A percentile compares a stretch with the other conserved stretches of the same genome.
phyloP scores from a whole-genome alignment of 2,329 filamentous ascomycete species.

The Metarhizium humberi region DNA sequence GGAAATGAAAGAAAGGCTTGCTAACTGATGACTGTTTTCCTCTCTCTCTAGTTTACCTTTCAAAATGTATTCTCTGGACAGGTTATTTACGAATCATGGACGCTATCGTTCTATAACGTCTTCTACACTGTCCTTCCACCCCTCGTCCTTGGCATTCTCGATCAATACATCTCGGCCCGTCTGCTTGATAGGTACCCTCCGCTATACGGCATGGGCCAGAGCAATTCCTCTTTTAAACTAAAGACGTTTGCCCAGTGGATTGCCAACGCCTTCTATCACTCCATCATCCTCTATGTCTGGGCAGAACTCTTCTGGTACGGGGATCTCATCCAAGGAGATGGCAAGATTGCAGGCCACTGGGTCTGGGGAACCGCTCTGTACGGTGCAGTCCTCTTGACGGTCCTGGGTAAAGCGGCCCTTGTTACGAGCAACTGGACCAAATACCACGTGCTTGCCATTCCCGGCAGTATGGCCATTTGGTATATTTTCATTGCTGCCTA shows the following conservation, averaged over 20 bases:
- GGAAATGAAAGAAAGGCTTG: not conserved
- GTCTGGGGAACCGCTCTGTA: slow-evolving; percentile 96
- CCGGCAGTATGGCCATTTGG: slow-evolving; percentile 88
- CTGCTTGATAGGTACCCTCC: slow-evolving; percentile 93
- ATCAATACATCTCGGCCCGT: slow-evolving; percentile 93
- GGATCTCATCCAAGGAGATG: slow-evolving; percentile 71
- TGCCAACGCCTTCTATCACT: slow-evolving; percentile 90
- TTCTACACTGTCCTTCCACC: slow-evolving; percentile 93
- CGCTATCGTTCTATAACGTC: slow-evolving; percentile 98
- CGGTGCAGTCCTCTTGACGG: slow-evolving; percentile 84
- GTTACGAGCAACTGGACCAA: slow-evolving; percentile 99
- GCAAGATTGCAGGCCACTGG: slow-evolving; percentile 85
- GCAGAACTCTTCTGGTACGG: slow-evolving; percentile 71
- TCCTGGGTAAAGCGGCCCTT: slow-evolving; percentile 87
- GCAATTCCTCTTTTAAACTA: slow-evolving; percentile 86
- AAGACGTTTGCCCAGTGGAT: slow-evolving; percentile 93
- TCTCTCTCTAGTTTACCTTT: slow-evolving; percentile 66
- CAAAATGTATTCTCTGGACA: slow-evolving; percentile 97
- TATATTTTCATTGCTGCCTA: slow-evolving; percentile 83
- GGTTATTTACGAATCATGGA: slow-evolving; percentile 99
- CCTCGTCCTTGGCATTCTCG: slow-evolving; percentile 89
- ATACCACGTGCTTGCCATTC: slow-evolving; percentile 91
- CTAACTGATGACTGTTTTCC: not conserved
- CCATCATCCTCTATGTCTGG: slow-evolving; percentile 81
- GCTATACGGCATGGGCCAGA: slow-evolving; percentile 86